Evolutionary conservation across 2,329 filamentous ascomycete genomes (phyloP).

Genomic region (Hypoxylon sp.): DNA sequence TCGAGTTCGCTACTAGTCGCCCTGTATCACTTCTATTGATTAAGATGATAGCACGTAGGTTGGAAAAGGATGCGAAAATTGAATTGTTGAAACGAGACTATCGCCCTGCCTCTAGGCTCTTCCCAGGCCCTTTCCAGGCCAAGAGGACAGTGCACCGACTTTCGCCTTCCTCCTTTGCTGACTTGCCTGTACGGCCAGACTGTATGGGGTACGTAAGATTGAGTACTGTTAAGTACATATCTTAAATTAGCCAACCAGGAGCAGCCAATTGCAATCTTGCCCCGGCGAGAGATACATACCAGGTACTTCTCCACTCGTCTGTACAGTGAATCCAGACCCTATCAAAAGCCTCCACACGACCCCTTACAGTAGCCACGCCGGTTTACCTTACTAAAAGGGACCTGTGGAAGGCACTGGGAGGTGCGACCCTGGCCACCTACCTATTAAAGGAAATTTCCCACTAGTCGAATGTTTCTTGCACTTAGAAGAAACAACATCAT

Average conservation of each 20-base stretch:
- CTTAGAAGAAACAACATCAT: too few relatives aligned
- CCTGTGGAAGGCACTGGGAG: neutral
- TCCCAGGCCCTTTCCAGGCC: constrained; percentile 17
- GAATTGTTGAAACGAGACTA: constrained; percentile 41
- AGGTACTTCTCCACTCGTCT: constrained; percentile 7
- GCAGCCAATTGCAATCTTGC: neutral
- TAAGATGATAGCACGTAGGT: constrained; percentile 39
- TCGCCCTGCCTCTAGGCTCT: constrained; percentile 20
- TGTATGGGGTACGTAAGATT: constrained; percentile 16
- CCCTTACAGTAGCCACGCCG: constrained; percentile 31
- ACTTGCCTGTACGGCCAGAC: constrained; percentile 12
- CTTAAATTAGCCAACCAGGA: constrained; percentile 14
- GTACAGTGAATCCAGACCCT: constrained; percentile 19
- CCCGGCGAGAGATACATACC: constrained; percentile 7
- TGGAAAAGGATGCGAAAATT: constrained; percentile 42
- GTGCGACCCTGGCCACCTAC: too few relatives aligned
- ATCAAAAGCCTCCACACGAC: constrained; percentile 19
- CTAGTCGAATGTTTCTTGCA: too few relatives aligned
- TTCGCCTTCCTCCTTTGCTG: constrained; percentile 19
- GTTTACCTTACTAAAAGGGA: constrained; percentile 19
- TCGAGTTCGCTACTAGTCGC: constrained; percentile 49
- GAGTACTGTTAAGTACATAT: constrained; percentile 17
- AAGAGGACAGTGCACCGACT: constrained; percentile 37
- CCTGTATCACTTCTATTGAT: constrained; percentile 38
- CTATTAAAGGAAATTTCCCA: too few relatives aligned